Evolutionary conservation across 2,329 filamentous ascomycete species (phyloP), one percentile per base, ranked within the genome.

Genomic region (Didymella pomorum): DNA sequence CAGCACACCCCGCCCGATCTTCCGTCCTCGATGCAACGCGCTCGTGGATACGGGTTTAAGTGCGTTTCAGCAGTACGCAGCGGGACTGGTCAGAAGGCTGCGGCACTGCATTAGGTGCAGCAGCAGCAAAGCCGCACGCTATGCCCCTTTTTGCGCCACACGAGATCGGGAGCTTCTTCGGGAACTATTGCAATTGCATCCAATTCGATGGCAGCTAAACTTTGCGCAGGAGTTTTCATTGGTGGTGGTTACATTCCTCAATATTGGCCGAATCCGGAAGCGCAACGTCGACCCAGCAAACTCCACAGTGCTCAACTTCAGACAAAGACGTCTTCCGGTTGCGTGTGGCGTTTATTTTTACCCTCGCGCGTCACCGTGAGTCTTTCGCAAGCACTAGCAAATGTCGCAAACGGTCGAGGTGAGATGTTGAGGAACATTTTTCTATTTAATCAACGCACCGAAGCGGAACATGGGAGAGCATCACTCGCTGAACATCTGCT

Each of bases 241-340:
- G 56, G 56, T 29, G 29, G 31, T 49, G 44, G 39, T 49, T 45
- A 45, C 56, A 58, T 58, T 58, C 56, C 56, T 53, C 49, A 53
- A 23, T 41, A 33, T 45, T 44, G 49, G 39, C 56, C 45, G 44
- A 58, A 58, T 45, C 56, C 56, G 56, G 56, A 21, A 53, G 49
- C 56, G 56, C 49, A 58, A 58, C 50, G 31, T 49, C 56, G 49
- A 45, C 56, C 49, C 49, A 37, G 37, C 39, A 29, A 52, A 43
- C 55, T 28, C 26, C 29, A 20, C 39, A 49, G 49, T 49, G 56
- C 49, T 58, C 50, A 45, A 50, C 44, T 53, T 41, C 49, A 41
- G 12, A 58, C 56, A 58, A 58, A 58, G 49, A 53, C 56, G 18
- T 49, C 50, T 29, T 49, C 49, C 56, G 56, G 49, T 53, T 58